Percentiles rank a stretch among this genome's conserved stretches.
phyloP scores from a whole-genome alignment of 495 filamentous ascomycete species.

The Rhypophila decipiens region DNA sequence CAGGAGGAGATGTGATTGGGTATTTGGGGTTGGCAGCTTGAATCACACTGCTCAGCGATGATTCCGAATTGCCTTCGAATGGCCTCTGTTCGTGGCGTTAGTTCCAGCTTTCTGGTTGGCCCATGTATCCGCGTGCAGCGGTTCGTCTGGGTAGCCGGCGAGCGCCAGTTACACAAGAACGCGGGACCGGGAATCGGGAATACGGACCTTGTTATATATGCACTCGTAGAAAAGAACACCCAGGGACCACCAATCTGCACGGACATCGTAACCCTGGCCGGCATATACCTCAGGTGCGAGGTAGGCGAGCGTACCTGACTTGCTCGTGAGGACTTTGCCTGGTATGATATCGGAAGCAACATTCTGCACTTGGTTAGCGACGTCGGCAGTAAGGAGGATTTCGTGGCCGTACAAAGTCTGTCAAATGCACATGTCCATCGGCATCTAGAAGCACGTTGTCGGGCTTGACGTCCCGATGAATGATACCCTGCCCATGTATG shows the following conservation, averaged over 20 bases:
- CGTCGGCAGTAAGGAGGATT: not conserved
- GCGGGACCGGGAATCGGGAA: not conserved
- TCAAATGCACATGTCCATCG: conserved; percentile 94
- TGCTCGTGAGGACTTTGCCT: conserved; percentile 82
- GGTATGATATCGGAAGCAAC: conserved; percentile 89
- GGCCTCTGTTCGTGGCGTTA: conserved; percentile 55
- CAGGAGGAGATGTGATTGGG: conserved; percentile 81
- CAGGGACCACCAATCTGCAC: conserved; percentile 98
- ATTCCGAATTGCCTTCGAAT: conserved; percentile 82
- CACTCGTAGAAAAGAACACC: conserved; percentile 98
- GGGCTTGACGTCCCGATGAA: conserved; percentile 94
- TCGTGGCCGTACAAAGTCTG: conserved; percentile 90
- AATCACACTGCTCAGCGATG: conserved; percentile 72
- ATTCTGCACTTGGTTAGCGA: conserved; percentile 55
- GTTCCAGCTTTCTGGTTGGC: conserved; percentile 23
- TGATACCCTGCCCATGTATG: conserved; percentile 85
- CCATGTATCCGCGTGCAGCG: conserved; percentile 1
- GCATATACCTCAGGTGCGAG: conserved; percentile 93
- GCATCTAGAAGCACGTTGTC: conserved; percentile 93
- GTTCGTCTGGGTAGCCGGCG: not conserved
- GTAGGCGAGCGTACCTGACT: conserved; percentile 93
- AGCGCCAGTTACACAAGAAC: not conserved
- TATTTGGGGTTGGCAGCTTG: conserved; percentile 77
- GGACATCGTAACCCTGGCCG: conserved; percentile 74
- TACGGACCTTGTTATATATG: conserved; percentile 91